Conservation (phyloP, 2,329 filamentous ascomycete species). For the Graphilbum fragrans region DNA sequence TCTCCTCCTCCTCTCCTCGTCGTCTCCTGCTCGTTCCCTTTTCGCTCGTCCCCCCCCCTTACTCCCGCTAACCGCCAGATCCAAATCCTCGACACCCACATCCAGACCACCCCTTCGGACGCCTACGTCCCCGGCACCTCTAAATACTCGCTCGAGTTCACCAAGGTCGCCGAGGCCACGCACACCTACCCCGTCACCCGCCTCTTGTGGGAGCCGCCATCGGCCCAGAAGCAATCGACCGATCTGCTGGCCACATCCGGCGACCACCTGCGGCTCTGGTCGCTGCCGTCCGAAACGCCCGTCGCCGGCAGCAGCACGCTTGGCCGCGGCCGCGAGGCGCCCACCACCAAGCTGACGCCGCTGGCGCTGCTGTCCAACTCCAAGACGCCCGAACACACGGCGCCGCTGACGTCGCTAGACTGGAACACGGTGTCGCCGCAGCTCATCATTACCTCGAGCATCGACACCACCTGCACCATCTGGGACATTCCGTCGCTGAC, state of each 20-base stretch:
- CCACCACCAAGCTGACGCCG: constrained; percentile 73
- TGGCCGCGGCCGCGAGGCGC: constrained; percentile 30
- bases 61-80: constrained; percentile 46
- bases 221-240: constrained; percentile 86
- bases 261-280: constrained; percentile 90
- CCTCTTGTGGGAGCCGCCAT: constrained; percentile 91
- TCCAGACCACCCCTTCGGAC: constrained; percentile 56
- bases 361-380: constrained; percentile 91
- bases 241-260: constrained; percentile 91
- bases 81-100: constrained; percentile 87
- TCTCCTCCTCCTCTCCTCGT: neutral
- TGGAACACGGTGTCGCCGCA: constrained; percentile 98
- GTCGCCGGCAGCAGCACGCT: constrained; percentile 36
- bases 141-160: constrained; percentile 75
- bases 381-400: constrained; percentile 96
- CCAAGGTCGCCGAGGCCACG: constrained; percentile 87
- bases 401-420: constrained; percentile 87
- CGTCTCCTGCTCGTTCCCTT: neutral
- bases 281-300: constrained; percentile 59
- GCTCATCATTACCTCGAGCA: constrained; percentile 95
- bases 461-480: constrained; percentile 97
- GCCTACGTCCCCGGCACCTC: constrained; percentile 57
- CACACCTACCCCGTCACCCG: constrained; percentile 96
- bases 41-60: neutral
- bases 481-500: constrained; percentile 98